These are phyloP conservation scores for Xylaria sp. DNA, from an alignment of 2,329 filamentous ascomycete genomes.

Conservation along the genomic window DNA sequence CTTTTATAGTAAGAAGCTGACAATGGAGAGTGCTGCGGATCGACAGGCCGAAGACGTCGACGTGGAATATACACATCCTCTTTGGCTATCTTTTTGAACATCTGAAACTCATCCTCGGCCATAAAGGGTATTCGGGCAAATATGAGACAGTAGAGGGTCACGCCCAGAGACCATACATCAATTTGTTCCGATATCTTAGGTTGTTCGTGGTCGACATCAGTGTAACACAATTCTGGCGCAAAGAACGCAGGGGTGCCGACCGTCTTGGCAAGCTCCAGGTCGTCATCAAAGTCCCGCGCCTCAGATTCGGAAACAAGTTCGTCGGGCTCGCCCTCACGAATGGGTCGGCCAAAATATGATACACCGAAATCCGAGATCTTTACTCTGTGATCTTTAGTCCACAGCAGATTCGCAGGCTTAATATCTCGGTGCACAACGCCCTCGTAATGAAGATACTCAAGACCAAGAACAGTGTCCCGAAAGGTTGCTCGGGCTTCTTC, in stretches of 20 bases:
- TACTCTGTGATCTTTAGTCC: constrained; percentile 84
- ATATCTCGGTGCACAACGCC: constrained; percentile 87
- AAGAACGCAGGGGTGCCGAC: constrained; percentile 98
- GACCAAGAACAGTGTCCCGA: constrained; percentile 88
- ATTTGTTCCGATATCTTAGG: constrained; percentile 91
- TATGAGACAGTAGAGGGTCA: constrained; percentile 95
- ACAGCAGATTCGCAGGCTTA: constrained; percentile 89
- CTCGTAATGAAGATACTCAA: constrained; percentile 93
- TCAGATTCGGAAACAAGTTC: constrained; percentile 83
- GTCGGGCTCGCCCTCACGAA: constrained; percentile 82
- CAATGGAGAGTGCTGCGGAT: constrained; percentile 67
- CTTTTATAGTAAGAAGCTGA: constrained; percentile 67
- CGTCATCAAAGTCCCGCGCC: constrained; percentile 87
- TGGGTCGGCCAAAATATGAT: constrained; percentile 92
- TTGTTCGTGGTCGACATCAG: constrained; percentile 75
- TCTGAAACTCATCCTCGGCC: constrained; percentile 88
- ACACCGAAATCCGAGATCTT: constrained; percentile 99
- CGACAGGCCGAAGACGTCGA: constrained; percentile 81
- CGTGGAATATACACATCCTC: constrained; percentile 91
- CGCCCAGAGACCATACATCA: constrained; percentile 95
- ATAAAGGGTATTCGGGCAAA: constrained; percentile 94
- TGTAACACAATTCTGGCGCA: constrained; percentile 94
- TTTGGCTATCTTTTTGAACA: constrained; percentile 92
- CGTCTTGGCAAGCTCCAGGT: constrained; percentile 96
- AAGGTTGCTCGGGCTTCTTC: constrained; percentile 85